These are phyloP conservation scores for Saitoella complicata DNA, from an alignment of 805 yeast genomes.

Conservation along the genomic window DNA sequence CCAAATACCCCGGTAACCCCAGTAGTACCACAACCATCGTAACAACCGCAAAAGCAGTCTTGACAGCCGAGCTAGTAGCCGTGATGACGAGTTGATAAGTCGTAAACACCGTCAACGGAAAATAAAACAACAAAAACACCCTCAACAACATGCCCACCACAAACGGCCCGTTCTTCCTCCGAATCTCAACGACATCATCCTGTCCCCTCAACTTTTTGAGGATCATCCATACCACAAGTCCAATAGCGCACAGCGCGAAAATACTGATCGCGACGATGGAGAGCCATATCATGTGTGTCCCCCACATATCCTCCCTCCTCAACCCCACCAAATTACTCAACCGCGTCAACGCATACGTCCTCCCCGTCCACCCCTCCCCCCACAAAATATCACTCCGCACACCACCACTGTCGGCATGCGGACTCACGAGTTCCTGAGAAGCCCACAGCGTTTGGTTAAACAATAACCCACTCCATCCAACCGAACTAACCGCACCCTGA, in stretches of 20 bases:
- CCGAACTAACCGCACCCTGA: constrained; percentile 35
- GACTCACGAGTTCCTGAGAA: constrained; percentile 3
- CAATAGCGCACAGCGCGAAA: constrained; percentile 7
- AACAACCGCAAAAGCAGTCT: constrained; percentile 17
- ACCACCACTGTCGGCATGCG: no score
- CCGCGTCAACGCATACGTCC: constrained; percentile 4
- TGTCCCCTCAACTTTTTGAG: constrained; percentile 5
- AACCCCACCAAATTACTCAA: constrained; percentile 12
- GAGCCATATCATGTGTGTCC: constrained; percentile 20
- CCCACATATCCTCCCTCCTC: constrained; percentile 20
- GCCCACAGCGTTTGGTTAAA: constrained; percentile 13
- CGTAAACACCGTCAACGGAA: constrained; percentile 18
- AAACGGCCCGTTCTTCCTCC: constrained; percentile 14
- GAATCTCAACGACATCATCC: constrained; percentile 11
- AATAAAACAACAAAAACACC: constrained; percentile 15
- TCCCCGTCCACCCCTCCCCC: constrained; percentile 10
- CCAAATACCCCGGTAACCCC: constrained; percentile 8
- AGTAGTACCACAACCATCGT: constrained; percentile 15
- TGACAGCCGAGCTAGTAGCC: constrained; percentile 10
- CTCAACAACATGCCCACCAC: constrained; percentile 18
- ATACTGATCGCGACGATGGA: constrained; percentile 14
- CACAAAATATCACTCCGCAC: constrained; percentile 3
- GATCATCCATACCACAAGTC: constrained; percentile 8
- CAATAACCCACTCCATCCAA: constrained; percentile 43
- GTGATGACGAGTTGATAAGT: constrained; percentile 18